Evolutionary conservation across 176 grass and related monocot genomes (phyloP), one percentile per base, ranked within the genome.

Genomic region (Rhipidocladum racemiflorum): DNA sequence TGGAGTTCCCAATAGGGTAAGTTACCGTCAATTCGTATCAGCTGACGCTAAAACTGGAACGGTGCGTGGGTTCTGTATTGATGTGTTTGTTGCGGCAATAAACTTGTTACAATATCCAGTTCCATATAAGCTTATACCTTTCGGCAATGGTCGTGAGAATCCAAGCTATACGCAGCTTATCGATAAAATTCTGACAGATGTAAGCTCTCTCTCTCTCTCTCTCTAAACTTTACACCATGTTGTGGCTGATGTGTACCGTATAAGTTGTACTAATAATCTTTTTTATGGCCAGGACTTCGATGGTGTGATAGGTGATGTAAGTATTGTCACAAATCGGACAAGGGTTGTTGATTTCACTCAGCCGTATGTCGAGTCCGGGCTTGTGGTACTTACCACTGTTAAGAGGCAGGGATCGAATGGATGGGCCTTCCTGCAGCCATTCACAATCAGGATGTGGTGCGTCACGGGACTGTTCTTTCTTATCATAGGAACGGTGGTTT

Each of bases 321-420:
- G 74, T 62, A 97, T 97, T 55, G 75, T 93, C 64, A 89, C 94
- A 66, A 93, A 97, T 55, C 67, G 94, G 35, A 93, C 89, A 55
- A 91, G 82, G 80, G 43, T 90, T 81, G 94, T 68, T 64, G 94
- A 97, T 91, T 97, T 93, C 81, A 97, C 94, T 82, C 94, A 97
- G 62, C 91, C 94, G 45, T 97, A 85, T 24, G 59, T 77, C 2
- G 89, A 82, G 45, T 97, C 94, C 0, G 94, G 94, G 53, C 91
- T 97, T 56, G 75, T 97, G 32, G 80, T 97, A 82, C 79, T 97
- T 81, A 90, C 91, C 64, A 57, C 89, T 72, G 85, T 97, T 50
- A 97, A 91, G 86, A 75, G 0, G 24, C 84, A 81, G 16, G 68
- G 86, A 75, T 91, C 94, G 53, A 72, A 75, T 32, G 80, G 76